Conservation (phyloP, 2,329 filamentous ascomycete species). For the Phyllachora maydis region DNA sequence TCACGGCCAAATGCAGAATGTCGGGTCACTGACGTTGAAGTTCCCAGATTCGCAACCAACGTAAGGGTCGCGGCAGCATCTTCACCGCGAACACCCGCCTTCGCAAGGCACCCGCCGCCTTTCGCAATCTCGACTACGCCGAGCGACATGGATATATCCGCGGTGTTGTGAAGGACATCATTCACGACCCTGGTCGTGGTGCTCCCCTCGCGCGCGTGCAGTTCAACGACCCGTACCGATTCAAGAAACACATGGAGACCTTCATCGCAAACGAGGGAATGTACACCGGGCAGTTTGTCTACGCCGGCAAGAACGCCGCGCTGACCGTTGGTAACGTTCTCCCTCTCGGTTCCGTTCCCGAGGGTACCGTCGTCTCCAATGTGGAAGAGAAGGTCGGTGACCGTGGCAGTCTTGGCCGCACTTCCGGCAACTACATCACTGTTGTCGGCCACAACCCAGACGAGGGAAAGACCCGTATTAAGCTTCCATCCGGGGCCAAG, state of each 20-base stretch:
- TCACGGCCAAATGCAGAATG: not conserved
- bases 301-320: slow-evolving; percentile 96
- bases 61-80: slow-evolving; percentile 37
- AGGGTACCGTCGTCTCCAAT: slow-evolving; percentile 98
- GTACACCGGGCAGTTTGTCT: slow-evolving; percentile 99
- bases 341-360: slow-evolving; percentile 80
- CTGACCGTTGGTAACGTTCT: slow-evolving; percentile 97
- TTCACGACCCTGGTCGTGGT: slow-evolving; percentile 97
- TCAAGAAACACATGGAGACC: slow-evolving; percentile 94
- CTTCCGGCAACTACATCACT: slow-evolving; percentile 98
- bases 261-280: slow-evolving; percentile 99
- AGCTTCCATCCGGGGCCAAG: slow-evolving; percentile 97
- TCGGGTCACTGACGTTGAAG: too few relatives aligned
- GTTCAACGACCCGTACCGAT: slow-evolving; percentile 97
- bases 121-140: slow-evolving; percentile 90
- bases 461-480: slow-evolving; percentile 98
- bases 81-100: slow-evolving; percentile 56
- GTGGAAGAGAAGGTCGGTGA: slow-evolving; percentile 98
- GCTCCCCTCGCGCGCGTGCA: slow-evolving; percentile 90
- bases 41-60: slow-evolving; percentile 40
- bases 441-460: slow-evolving; percentile 95
- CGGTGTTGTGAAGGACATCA: slow-evolving; percentile 95
- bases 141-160: slow-evolving; percentile 96
- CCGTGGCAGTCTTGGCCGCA: slow-evolving; percentile 88
- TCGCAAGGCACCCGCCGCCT: slow-evolving; percentile 85